Evolutionary conservation across 306 rosid species (phyloP), one percentile per base, ranked within the genome.

Genomic region (Spatholobus suberectus): DNA sequence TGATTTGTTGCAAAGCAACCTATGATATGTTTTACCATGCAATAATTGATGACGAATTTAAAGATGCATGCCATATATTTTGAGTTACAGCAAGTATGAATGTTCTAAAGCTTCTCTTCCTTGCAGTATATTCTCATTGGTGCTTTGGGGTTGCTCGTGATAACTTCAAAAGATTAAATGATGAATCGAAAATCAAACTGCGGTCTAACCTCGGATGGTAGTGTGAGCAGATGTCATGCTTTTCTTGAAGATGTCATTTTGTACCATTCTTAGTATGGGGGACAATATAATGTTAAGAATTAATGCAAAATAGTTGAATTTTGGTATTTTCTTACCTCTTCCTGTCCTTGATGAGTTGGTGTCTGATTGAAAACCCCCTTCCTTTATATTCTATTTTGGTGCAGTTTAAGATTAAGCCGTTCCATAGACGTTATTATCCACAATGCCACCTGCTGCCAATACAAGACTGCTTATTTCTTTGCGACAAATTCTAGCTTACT

Each of bases 101-200:
- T 76, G 58, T 62, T 26, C 67, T 70, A 51, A 84, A n/a, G 12
- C 65, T 86, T 79, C 71, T 79, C 34, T 75, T 67, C 77, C 68
- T 68, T 89, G 90, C 93, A 93, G 99, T 93, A 95, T 89, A 85
- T 93, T 80, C 94, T 95, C 69, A 91, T 95, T 32, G 97, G 97
- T 51, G 93, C 93, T 12, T 85, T 95, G 90, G 99, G 98, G 80
- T 83, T 95, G 93, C 97, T 95, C 59, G 98, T 95, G 85, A 89
- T 93, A 73, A 95, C 97, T 73, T 93, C 97, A 14, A 95, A 90
- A 89, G 98, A 93, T 77, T 93, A 86, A 82, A 61, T 6, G 43
- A 38, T 18, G 79, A 82, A 62, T 86, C 67, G 29, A 57, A 63
- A 70, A 24, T 75, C 59, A 57, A 21, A 81, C 37, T 81, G 46